phyloP scores from a whole-genome alignment of 345 rosid species.

The Lumnitzera littorea region DNA sequence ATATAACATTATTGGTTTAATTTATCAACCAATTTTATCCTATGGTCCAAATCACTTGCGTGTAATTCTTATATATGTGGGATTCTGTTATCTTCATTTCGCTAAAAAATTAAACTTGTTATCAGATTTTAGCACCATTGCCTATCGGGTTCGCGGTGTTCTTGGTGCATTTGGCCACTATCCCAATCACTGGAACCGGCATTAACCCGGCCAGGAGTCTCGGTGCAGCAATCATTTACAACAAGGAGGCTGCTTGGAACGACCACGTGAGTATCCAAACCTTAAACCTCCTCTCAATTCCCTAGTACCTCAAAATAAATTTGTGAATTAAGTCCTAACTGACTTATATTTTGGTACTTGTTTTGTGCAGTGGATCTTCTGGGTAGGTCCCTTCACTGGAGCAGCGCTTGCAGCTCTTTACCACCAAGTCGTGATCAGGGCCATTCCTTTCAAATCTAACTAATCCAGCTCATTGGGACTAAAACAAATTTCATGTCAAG shows the following conservation, averaged over 20 bases:
- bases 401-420: slow-evolving; percentile 74
- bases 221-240: slow-evolving; percentile 7
- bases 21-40: too few relatives aligned
- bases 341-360: too few relatives aligned
- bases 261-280: slow-evolving; percentile 2
- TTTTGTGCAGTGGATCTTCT: slow-evolving; percentile 57
- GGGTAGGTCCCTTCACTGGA: slow-evolving; percentile 73
- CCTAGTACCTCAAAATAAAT: too few relatives aligned
- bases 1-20: too few relatives aligned
- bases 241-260: slow-evolving; percentile 2
- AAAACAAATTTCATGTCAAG: too few relatives aligned
- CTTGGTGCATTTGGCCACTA: slow-evolving; percentile 9
- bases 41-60: too few relatives aligned
- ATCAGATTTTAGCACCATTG: slow-evolving; percentile 4
- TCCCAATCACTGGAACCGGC: slow-evolving; percentile 8
- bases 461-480: slow-evolving; percentile 6
- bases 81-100: not conserved
- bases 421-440: slow-evolving; percentile 67
- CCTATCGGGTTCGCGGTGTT: slow-evolving; percentile 9
- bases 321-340: too few relatives aligned
- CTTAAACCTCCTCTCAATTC: too few relatives aligned
- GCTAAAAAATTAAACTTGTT: too few relatives aligned
- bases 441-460: slow-evolving; percentile 60
- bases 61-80: too few relatives aligned
- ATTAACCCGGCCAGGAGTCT: slow-evolving; percentile 9